phyloP scores from a whole-genome alignment of 768 basidiomycete genomes.

The Suillus tomentosus region DNA sequence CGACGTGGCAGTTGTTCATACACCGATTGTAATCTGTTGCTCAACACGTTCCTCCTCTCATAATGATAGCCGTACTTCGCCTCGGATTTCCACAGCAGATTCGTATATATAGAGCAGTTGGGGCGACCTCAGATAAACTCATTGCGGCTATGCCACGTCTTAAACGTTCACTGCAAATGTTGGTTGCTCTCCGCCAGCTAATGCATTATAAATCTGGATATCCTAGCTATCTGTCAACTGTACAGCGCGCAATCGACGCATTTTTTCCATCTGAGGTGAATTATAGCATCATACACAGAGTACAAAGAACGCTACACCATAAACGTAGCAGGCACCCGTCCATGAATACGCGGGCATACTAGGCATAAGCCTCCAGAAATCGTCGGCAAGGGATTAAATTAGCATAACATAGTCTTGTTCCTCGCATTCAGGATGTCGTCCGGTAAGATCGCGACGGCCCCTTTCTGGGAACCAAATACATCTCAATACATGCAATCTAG shows the following conservation, averaged over 20 bases:
- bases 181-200: not conserved
- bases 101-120: not conserved
- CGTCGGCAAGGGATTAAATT: not conserved
- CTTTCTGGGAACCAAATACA: not conserved
- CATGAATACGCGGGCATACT: constrained; percentile 1
- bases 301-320: constrained; percentile 5
- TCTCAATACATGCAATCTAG: constrained; percentile 10
- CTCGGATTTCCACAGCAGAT: not conserved
- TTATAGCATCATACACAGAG: constrained; percentile 5
- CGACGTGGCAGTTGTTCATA: not conserved
- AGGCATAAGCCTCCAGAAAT: constrained; percentile 11
- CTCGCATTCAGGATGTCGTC: constrained; percentile 5
- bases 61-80: not conserved
- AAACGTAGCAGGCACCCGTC: constrained; percentile 10
- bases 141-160: not conserved
- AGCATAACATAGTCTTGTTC: constrained; percentile 10
- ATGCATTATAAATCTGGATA: constrained; percentile 6
- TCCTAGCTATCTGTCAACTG: not conserved
- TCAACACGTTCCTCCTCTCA: not conserved
- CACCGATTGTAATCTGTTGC: not conserved
- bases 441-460: not conserved
- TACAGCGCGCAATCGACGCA: not conserved
- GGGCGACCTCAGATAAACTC: not conserved
- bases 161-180: not conserved
- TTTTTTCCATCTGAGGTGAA: not conserved